phyloP scores from a whole-genome alignment of 345 rosid genomes.

The Lagerstroemia speciosa region DNA sequence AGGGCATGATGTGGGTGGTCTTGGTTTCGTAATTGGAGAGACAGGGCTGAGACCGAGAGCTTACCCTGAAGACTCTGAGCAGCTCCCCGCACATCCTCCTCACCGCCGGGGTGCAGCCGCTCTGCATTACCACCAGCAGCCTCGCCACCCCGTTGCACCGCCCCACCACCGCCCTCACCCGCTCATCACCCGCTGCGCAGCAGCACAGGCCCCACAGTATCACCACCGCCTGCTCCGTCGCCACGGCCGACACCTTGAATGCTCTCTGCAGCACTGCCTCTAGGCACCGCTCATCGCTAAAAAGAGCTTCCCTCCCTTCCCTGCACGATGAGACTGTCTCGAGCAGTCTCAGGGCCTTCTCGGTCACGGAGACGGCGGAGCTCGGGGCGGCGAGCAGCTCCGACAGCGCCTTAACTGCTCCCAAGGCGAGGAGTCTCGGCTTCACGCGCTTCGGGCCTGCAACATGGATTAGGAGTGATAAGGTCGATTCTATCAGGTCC shows the following conservation, averaged over 20 bases:
- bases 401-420: constrained; percentile 25
- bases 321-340: constrained; percentile 46
- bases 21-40: constrained; percentile 72
- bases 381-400: constrained; percentile 36
- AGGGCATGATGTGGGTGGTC: constrained; percentile 87
- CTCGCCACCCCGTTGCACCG: constrained; percentile 62
- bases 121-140: constrained; percentile 74
- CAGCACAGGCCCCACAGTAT: constrained; percentile 74
- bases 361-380: constrained; percentile 29
- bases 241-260: constrained; percentile 55
- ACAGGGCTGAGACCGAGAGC: constrained; percentile 29
- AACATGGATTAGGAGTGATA: constrained; percentile 48
- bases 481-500: constrained; percentile 38
- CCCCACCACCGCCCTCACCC: constrained; percentile 54
- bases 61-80: constrained; percentile 50
- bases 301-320: constrained; percentile 59
- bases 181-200: constrained; percentile 45
- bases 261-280: constrained; percentile 59
- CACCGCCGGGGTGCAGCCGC: constrained; percentile 61
- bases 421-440: constrained; percentile 30
- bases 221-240: constrained; percentile 84
- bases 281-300: constrained; percentile 31
- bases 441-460: constrained; percentile 46
- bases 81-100: constrained; percentile 68
- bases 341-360: constrained; percentile 61